phyloP scores from a whole-genome alignment of 208 protist genomes.

The Leishmania tropica region DNA sequence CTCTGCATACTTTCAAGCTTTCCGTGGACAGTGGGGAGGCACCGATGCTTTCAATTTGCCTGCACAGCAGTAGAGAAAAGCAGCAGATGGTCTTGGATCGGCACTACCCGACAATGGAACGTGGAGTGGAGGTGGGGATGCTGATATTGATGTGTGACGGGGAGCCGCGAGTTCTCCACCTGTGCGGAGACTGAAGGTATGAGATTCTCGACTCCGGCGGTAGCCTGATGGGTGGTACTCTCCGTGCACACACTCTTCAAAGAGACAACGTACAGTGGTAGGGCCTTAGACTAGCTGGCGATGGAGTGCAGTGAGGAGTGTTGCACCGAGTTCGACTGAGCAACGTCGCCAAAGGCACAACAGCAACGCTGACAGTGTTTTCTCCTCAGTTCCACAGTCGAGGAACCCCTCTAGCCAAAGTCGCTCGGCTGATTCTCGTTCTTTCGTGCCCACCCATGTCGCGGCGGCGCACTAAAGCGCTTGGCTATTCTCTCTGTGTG shows the following conservation, averaged over 20 bases:
- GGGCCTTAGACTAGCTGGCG: constrained; percentile 47
- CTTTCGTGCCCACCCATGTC: not conserved
- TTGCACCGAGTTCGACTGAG: constrained; percentile 18
- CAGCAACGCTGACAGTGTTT: too few relatives aligned
- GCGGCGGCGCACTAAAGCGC: not conserved
- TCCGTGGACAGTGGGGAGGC: constrained; percentile 16
- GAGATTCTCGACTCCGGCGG: constrained; percentile 31
- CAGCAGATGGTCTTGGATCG: not conserved
- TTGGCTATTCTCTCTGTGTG: not conserved
- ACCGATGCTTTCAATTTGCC: constrained; percentile 10
- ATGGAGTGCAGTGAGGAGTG: constrained; percentile 36
- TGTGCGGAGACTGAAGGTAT: constrained; percentile 39
- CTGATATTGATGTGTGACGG: constrained; percentile 17
- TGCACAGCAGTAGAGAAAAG: constrained; percentile 8
- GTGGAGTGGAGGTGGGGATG: constrained; percentile 18
- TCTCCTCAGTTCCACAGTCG: not conserved
- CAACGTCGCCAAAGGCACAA: too few relatives aligned
- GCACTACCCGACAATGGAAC: constrained; percentile 7
- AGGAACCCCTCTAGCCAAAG: not conserved
- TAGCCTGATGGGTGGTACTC: constrained; percentile 37
- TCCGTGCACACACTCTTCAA: constrained; percentile 60
- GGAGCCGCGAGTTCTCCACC: constrained; percentile 8
- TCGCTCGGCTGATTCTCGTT: not conserved
- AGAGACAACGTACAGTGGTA: constrained; percentile 34
- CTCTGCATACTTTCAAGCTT: constrained; percentile 29